Conservation (phyloP, 257 asterid species). For the Przewalskia tangutica region DNA sequence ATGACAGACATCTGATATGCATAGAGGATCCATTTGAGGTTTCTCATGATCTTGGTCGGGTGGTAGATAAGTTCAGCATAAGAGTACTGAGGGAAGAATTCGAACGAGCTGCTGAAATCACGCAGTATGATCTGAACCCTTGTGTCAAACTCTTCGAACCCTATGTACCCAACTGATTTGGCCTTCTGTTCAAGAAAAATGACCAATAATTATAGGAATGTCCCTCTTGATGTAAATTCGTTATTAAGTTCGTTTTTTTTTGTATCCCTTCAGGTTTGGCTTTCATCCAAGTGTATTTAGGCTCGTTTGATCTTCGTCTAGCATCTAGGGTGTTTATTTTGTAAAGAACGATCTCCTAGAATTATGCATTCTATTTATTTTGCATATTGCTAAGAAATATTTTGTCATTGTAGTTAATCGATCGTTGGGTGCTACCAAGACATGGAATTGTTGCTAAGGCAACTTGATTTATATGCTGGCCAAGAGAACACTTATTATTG, state of each 20-base stretch:
- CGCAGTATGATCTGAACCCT: slow-evolving; percentile 65
- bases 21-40: slow-evolving; percentile 91
- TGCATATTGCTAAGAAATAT: not conserved
- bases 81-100: slow-evolving; percentile 89
- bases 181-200: not conserved
- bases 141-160: slow-evolving; percentile 60
- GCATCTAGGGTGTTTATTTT: not conserved
- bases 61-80: slow-evolving; percentile 77
- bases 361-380: not conserved
- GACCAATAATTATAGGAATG: not conserved
- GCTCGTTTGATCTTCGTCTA: not conserved
- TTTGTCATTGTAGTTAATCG: not conserved
- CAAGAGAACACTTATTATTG: no score
- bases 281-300: slow-evolving; percentile 2
- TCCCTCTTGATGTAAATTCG: slow-evolving; percentile 23
- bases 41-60: slow-evolving; percentile 92
- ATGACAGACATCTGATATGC: slow-evolving; percentile 92
- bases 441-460: no score
- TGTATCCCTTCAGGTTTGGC: not conserved
- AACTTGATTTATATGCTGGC: not conserved
- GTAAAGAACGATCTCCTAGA: not conserved
- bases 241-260: not conserved
- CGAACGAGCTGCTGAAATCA: slow-evolving; percentile 86
- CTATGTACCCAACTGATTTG: slow-evolving; percentile 43
- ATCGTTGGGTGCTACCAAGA: not conserved